phyloP scores from a whole-genome alignment of 768 basidiomycete species.

The Tricholoma sp. region DNA sequence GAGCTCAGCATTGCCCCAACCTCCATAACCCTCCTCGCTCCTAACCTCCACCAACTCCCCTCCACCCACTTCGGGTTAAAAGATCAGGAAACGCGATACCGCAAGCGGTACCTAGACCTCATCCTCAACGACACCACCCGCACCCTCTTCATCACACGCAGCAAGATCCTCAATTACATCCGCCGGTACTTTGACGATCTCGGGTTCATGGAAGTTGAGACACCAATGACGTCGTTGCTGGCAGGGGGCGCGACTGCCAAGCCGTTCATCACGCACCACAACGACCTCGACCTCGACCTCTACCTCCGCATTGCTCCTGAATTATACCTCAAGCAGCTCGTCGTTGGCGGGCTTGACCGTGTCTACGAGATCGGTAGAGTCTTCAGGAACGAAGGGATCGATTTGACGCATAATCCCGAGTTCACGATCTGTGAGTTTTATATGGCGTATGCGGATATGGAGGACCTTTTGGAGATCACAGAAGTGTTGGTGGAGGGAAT shows the following conservation, averaged over 20 bases:
- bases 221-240: slow-evolving; percentile 94
- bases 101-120: slow-evolving; percentile 98
- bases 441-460: slow-evolving; percentile 99
- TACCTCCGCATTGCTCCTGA: slow-evolving; percentile 98
- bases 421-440: slow-evolving; percentile 99
- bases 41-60: slow-evolving; percentile 94
- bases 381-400: slow-evolving; percentile 98
- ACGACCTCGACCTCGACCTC: slow-evolving; percentile 93
- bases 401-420: slow-evolving; percentile 98
- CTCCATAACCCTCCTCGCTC: slow-evolving; percentile 82
- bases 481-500: slow-evolving; percentile 87
- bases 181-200: slow-evolving; percentile 84
- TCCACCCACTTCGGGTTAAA: slow-evolving; percentile 91
- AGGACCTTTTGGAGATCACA: slow-evolving; percentile 97
- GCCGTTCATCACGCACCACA: slow-evolving; percentile 98
- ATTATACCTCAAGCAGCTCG: slow-evolving; percentile 95
- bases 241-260: slow-evolving; percentile 98
- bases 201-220: slow-evolving; percentile 98
- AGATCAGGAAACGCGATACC: slow-evolving; percentile 95
- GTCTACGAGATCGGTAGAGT: slow-evolving; percentile 99
- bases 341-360: slow-evolving; percentile 95
- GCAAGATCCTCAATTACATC: slow-evolving; percentile 88
- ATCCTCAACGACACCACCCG: slow-evolving; percentile 91
- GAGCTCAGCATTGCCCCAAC: slow-evolving; percentile 88
- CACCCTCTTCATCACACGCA: slow-evolving; percentile 85